These are phyloP conservation scores for Coemansia sp. DNA, from an alignment of 371 early-diverging fungal genomes.

Conservation along the genomic window DNA sequence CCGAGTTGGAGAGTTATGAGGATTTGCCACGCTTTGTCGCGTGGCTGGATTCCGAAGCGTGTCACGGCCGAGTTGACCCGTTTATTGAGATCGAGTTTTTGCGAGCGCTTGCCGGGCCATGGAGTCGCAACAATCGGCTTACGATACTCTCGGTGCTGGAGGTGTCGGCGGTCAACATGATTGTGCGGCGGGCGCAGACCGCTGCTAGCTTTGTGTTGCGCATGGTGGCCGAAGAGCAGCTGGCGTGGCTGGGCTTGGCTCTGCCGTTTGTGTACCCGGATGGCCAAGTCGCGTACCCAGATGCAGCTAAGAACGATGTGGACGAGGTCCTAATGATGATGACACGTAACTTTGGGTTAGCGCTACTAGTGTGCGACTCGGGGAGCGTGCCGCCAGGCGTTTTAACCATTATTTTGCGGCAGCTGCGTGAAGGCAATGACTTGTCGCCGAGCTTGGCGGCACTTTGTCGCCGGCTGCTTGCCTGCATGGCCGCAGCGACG, in stretches of 20 bases:
- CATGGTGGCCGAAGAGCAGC: slow-evolving; percentile 39
- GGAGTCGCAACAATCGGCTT: slow-evolving; percentile 15
- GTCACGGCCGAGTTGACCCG: slow-evolving; percentile 15
- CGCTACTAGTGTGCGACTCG: slow-evolving; percentile 17
- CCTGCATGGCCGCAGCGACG: slow-evolving; percentile 8
- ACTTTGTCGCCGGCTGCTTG: slow-evolving; percentile 28
- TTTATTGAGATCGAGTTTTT: slow-evolving; percentile 27
- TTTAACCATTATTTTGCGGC: slow-evolving; percentile 20
- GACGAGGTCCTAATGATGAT: slow-evolving; percentile 32
- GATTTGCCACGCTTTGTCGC: slow-evolving; percentile 43
- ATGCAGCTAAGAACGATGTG: slow-evolving; percentile 7
- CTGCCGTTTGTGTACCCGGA: slow-evolving; percentile 22
- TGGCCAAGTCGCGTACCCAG: slow-evolving; percentile 25
- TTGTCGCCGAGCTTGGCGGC: slow-evolving; percentile 7
- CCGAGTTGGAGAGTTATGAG: slow-evolving; percentile 11
- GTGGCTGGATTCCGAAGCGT: slow-evolving; percentile 27
- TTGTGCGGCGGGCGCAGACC: slow-evolving; percentile 23
- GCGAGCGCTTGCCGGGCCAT: slow-evolving; percentile 28
- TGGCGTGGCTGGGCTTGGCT: slow-evolving; percentile 22
- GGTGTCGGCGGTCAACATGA: slow-evolving; percentile 8
- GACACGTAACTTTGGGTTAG: slow-evolving; percentile 41
- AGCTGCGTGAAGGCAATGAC: slow-evolving; percentile 3
- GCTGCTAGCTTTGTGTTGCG: slow-evolving; percentile 13
- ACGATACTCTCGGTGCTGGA: slow-evolving; percentile 15
- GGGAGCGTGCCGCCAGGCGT: slow-evolving; percentile 23